Conservation (phyloP, 1,139 yeast species). For the Pichia sp. region DNA sequence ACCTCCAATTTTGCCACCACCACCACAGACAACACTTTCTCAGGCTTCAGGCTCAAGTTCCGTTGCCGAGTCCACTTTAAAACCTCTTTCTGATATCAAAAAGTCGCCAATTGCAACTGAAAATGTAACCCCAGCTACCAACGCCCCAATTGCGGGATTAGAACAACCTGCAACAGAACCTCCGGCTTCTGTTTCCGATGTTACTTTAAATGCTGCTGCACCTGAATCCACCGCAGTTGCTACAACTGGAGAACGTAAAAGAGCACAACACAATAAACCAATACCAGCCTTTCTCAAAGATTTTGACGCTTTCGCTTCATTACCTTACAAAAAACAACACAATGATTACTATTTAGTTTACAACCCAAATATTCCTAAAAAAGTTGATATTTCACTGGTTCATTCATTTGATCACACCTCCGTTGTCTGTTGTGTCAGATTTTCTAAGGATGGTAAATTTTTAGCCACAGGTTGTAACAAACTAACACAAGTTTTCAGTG, state of each 20-base stretch:
- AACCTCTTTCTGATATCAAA: neutral
- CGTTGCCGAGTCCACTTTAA: neutral
- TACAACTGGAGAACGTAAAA: slow-evolving; percentile 19
- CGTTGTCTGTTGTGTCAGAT: slow-evolving; percentile 94
- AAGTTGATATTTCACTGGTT: slow-evolving; percentile 78
- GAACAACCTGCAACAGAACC: neutral
- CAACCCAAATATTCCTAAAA: slow-evolving; percentile 76
- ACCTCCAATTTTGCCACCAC: neutral
- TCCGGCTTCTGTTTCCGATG: slow-evolving; percentile 9
- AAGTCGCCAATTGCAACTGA: neutral
- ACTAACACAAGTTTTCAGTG: slow-evolving; percentile 90
- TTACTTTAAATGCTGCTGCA: slow-evolving; percentile 11
- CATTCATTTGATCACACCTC: slow-evolving; percentile 88
- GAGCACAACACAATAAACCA: slow-evolving; percentile 58
- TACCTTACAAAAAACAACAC: slow-evolving; percentile 74
- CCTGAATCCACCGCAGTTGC: slow-evolving; percentile 2
- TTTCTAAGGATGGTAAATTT: slow-evolving; percentile 85
- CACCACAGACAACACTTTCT: neutral
- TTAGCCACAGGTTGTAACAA: slow-evolving; percentile 97
- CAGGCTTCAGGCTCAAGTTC: neutral
- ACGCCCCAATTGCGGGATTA: slow-evolving; percentile 2
- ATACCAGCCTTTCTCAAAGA: slow-evolving; percentile 79
- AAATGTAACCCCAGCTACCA: slow-evolving; percentile 1
- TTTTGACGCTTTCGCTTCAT: slow-evolving; percentile 70
- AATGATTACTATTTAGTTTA: slow-evolving; percentile 85